phyloP scores from a whole-genome alignment of 805 yeast species.

The Kurtzmaniella cleridarum region DNA sequence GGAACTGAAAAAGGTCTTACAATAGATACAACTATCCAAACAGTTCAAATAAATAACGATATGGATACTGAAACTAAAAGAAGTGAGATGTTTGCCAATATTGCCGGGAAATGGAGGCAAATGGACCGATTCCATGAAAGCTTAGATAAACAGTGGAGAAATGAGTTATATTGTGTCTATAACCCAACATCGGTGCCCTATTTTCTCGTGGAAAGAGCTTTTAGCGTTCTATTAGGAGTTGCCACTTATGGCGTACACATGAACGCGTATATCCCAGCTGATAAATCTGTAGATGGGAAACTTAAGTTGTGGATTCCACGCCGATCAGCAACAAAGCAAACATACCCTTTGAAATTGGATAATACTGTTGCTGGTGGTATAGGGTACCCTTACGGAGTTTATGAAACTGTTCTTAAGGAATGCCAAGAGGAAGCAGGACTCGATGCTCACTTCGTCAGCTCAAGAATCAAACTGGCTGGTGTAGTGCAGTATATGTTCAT shows the following conservation, averaged over 20 bases:
- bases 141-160: slow-evolving; percentile 70
- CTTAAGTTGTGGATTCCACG: slow-evolving; percentile 78
- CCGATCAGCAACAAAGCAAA: slow-evolving; percentile 70
- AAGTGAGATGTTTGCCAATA: slow-evolving; percentile 30
- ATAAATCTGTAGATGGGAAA: slow-evolving; percentile 29
- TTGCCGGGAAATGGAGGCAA: slow-evolving; percentile 39
- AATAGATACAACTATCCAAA: slow-evolving; percentile 18
- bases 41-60: slow-evolving; percentile 21
- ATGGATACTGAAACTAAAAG: slow-evolving; percentile 38
- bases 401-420: slow-evolving; percentile 81
- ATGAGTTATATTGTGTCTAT: slow-evolving; percentile 75
- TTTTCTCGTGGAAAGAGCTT: slow-evolving; percentile 70
- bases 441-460: slow-evolving; percentile 42
- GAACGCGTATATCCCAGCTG: slow-evolving; percentile 64
- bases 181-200: slow-evolving; percentile 53
- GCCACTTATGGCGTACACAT: slow-evolving; percentile 88
- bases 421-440: slow-evolving; percentile 89
- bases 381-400: slow-evolving; percentile 70
- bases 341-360: slow-evolving; percentile 88
- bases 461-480: slow-evolving; percentile 50
- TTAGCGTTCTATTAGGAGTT: slow-evolving; percentile 77
- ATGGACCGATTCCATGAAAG: slow-evolving; percentile 17
- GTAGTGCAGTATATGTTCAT: slow-evolving; percentile 61
- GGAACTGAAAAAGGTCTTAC: slow-evolving; percentile 8
- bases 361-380: slow-evolving; percentile 95